Evolutionary conservation across 208 protist genomes (phyloP).

Genomic region (Acanthamoeba rhysodes): DNA sequence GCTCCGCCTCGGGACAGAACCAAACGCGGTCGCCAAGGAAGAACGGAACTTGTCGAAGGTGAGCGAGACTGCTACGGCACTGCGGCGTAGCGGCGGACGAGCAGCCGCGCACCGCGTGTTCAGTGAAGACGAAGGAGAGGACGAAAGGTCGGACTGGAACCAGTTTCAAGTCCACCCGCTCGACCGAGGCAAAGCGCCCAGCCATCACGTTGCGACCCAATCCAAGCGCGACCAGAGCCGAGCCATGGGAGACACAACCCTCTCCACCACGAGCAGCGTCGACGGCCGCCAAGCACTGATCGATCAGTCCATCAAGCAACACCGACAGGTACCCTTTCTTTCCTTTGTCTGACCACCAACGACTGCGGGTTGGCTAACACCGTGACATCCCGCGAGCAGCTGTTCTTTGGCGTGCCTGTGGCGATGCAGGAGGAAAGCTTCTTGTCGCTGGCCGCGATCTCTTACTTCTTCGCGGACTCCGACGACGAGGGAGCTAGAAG

Average conservation of each 20-base stretch:
- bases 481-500: not conserved
- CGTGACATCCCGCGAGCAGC: not conserved
- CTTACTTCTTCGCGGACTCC: not conserved
- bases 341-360: not conserved
- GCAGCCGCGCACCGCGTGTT: no score
- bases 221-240: not conserved
- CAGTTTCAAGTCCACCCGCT: not conserved
- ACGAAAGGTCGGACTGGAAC: not conserved
- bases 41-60: not conserved
- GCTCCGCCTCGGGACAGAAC: not conserved
- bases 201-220: not conserved
- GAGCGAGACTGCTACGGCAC: not conserved
- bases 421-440: not conserved
- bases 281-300: not conserved
- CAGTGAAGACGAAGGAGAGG: not conserved
- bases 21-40: not conserved
- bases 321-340: not conserved
- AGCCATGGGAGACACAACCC: not conserved
- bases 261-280: not conserved
- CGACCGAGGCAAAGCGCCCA: not conserved
- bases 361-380: not conserved
- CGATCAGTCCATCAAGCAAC: not conserved
- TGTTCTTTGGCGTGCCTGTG: not conserved
- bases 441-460: not conserved
- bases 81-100: not conserved